phyloP scores from a whole-genome alignment of 768 basidiomycete species.

The Candolleomyces eurysporus region DNA sequence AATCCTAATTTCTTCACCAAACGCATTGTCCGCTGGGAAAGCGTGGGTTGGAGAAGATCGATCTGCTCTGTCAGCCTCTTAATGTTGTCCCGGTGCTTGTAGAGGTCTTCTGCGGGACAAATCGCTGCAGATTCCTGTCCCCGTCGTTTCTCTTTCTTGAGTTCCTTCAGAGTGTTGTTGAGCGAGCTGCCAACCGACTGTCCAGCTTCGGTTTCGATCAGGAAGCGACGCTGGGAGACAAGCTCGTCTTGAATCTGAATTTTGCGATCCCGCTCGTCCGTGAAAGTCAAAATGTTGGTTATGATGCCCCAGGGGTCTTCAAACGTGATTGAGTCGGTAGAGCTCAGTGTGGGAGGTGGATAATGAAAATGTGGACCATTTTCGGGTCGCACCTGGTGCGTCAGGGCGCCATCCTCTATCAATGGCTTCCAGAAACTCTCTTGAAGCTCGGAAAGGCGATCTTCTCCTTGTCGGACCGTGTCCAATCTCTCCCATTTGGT shows the following conservation, averaged over 20 bases:
- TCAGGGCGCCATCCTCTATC: background rate
- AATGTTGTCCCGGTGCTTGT: background rate
- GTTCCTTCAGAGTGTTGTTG: background rate
- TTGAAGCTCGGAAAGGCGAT: background rate
- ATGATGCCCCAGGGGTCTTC: background rate
- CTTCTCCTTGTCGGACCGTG: background rate
- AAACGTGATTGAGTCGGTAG: background rate
- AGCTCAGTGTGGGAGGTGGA: no score
- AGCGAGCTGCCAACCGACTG: background rate
- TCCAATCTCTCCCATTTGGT: constrained; percentile 6
- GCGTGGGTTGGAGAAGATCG: background rate
- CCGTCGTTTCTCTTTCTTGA: background rate
- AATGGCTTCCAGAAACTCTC: background rate
- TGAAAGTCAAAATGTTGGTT: background rate
- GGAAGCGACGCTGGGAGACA: background rate
- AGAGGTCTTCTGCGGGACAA: background rate
- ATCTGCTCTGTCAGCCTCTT: background rate
- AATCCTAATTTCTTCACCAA: background rate
- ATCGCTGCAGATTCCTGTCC: background rate
- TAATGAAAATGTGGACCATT: no score
- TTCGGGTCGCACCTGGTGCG: background rate
- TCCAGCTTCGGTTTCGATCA: background rate
- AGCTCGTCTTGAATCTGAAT: background rate
- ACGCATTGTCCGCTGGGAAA: background rate
- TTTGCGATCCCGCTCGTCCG: background rate